Evolutionary conservation across 2,329 filamentous ascomycete species (phyloP).

Genomic region (Pochonia chlamydosporia): DNA sequence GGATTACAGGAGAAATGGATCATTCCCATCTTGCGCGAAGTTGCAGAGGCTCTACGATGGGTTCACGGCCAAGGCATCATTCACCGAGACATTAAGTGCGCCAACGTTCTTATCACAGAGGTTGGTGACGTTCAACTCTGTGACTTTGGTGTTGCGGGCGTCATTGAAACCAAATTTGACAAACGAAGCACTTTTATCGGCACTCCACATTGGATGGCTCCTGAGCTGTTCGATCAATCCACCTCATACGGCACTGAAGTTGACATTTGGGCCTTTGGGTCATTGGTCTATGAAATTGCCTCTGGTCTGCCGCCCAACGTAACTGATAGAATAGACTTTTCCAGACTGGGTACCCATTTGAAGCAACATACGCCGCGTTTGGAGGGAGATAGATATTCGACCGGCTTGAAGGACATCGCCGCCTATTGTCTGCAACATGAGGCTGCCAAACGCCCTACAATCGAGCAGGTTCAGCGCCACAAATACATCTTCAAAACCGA

Average conservation of each 20-base stretch:
- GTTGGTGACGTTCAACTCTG: conserved; percentile 73
- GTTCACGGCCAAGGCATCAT: conserved; percentile 65
- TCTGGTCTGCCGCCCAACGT: conserved; percentile 70
- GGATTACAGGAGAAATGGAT: conserved; percentile 68
- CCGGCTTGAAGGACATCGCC: conserved; percentile 62
- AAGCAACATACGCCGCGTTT: conserved; percentile 61
- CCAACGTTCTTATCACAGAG: conserved; percentile 76
- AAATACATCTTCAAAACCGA: conserved; percentile 61
- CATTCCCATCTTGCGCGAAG: conserved; percentile 60
- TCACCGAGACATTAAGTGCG: conserved; percentile 67
- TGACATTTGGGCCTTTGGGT: conserved; percentile 82
- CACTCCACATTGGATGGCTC: conserved; percentile 83
- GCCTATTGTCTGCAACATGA: conserved; percentile 68
- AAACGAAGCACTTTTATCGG: conserved; percentile 79
- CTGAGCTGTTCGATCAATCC: conserved; percentile 63
- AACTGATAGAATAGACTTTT: conserved; percentile 40
- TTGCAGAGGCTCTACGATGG: conserved; percentile 60
- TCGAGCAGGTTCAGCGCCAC: conserved; percentile 64
- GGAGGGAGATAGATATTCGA: conserved; percentile 65
- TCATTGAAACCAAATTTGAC: conserved; percentile 68
- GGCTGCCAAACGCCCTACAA: conserved; percentile 61
- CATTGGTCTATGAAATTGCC: conserved; percentile 75
- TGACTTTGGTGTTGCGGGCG: conserved; percentile 78
- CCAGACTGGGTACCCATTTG: conserved; percentile 50
- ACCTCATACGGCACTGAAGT: conserved; percentile 65